Evolutionary conservation across 495 filamentous ascomycete species (phyloP), one percentile per base, ranked within the genome.

Genomic region (Lineolata rhizophorae): DNA sequence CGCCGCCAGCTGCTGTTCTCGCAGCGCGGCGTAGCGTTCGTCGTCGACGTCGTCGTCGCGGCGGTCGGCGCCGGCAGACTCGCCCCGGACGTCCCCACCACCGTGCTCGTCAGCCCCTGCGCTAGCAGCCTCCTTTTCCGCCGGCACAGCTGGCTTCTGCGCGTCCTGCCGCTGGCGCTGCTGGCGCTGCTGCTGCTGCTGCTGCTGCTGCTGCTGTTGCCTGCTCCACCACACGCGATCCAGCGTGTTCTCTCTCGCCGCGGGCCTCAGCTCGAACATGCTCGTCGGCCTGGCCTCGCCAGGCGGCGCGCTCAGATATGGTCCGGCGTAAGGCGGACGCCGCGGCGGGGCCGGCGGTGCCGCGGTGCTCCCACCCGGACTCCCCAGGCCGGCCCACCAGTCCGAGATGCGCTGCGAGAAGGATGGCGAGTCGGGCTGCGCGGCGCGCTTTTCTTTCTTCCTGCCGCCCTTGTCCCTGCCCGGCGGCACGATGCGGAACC

Each of bases 21-120:
- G 5, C 45, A 41, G 14, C 33, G 26, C 5, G 38, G 41, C 13
- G 51, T 51, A 15, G 46, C n/a, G n/a, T n/a, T n/a, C n/a, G n/a
- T n/a, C n/a, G n/a, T n/a, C n/a, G n/a, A n/a, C n/a, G n/a, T n/a
- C n/a, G n/a, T n/a, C n/a, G n/a, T 30, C 9, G 6, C 17, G 9
- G 6, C 8, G 10, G 8, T 9, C 8, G 8, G 8, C 28, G 8
- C 17, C 28, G 9, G 8, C 8, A 9, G 6, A 17, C 28, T 8
- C 28, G 8, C 6, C 14, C 9, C 8, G 36, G 24, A 41, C 43
- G 26, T 52, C 50, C 5, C 41, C 40, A n/a, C 41, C 40, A 13
- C 45, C 44, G 6, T 21, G 9, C 13, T 20, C 22, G 10, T 27
- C 18, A 0, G 12, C 35, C 27, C 9, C 8, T 25, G 22, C n/a